A percentile compares a stretch with the other conserved stretches of the same genome.
Evolutionary conservation across 495 filamentous ascomycete genomes (phyloP).

Genomic region (Penicillium turbatum): DNA sequence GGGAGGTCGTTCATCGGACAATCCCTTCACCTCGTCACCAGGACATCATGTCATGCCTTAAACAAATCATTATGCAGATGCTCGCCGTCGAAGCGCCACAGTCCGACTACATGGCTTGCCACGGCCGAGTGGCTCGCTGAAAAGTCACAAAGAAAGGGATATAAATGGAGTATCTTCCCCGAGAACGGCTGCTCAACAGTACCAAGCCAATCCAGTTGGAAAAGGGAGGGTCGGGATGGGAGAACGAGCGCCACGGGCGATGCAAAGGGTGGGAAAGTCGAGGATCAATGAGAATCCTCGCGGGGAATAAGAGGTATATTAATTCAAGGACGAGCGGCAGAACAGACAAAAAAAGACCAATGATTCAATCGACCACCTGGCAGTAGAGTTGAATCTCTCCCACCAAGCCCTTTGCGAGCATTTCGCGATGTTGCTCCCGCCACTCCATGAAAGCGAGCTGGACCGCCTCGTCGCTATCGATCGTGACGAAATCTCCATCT

Average conservation of each 20-base stretch:
- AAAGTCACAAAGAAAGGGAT: slow-evolving; percentile 11
- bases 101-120: slow-evolving; percentile 3
- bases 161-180: slow-evolving; percentile 17
- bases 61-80: slow-evolving; percentile 22
- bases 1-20: not conserved
- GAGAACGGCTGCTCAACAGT: slow-evolving; percentile 22
- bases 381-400: slow-evolving; percentile 83
- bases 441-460: slow-evolving; percentile 90
- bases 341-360: slow-evolving; percentile 9
- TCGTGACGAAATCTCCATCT: slow-evolving; percentile 87
- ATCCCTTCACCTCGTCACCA: slow-evolving; percentile 7
- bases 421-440: slow-evolving; percentile 67
- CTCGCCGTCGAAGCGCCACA: slow-evolving; percentile 8
- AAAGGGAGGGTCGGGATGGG: slow-evolving; percentile 6
- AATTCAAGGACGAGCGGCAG: slow-evolving; percentile 3
- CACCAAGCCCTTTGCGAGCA: slow-evolving; percentile 59
- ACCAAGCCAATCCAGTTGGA: slow-evolving; percentile 34
- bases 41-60: slow-evolving; percentile 16
- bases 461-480: slow-evolving; percentile 92
- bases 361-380: slow-evolving; percentile 42
- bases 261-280: slow-evolving; percentile 11
- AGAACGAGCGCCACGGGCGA: slow-evolving; percentile 17
- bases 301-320: slow-evolving; percentile 3
- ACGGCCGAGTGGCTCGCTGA: not conserved
- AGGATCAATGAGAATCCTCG: not conserved